Evolutionary conservation across 1,284 basidiomycete species (phyloP).

Genomic region (Sphaerobolus stellatus): DNA sequence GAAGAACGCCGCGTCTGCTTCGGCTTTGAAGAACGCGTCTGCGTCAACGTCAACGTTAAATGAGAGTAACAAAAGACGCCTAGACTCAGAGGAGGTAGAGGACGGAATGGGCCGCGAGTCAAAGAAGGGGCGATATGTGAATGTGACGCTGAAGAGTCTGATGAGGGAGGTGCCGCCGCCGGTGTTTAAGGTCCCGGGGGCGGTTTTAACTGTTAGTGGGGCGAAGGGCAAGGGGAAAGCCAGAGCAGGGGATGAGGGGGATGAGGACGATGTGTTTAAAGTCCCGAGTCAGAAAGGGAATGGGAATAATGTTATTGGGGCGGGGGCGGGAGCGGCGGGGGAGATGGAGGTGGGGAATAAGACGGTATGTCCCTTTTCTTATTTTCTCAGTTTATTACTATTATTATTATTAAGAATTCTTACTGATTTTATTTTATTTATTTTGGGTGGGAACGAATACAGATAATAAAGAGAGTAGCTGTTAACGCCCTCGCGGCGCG

Average conservation of each 20-base stretch:
- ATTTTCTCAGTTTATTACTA: too few relatives aligned
- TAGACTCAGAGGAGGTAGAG: not conserved
- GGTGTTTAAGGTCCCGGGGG: conserved; percentile 48
- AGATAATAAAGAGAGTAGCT: conserved; percentile 48
- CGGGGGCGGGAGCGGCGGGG: not conserved
- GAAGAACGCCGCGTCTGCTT: not conserved
- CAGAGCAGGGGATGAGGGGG: conserved; percentile 30
- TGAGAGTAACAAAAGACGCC: not conserved
- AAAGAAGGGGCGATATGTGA: not conserved
- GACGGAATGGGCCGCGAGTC: not conserved
- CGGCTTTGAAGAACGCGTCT: not conserved
- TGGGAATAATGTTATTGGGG: not conserved
- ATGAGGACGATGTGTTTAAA: conserved; percentile 52
- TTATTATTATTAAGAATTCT: too few relatives aligned
- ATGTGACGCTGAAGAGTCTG: not conserved
- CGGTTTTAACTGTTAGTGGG: conserved; percentile 34
- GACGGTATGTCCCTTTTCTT: conserved; percentile 32
- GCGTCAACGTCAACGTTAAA: too few relatives aligned
- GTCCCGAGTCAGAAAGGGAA: conserved; percentile 1
- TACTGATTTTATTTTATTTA: not conserved
- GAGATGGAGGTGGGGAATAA: conserved; percentile 43
- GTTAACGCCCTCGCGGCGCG: conserved; percentile 37
- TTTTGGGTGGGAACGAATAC: not conserved
- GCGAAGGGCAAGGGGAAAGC: conserved; percentile 22
- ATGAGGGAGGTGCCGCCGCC: too few relatives aligned